These are phyloP conservation scores for Rachicladosporium sp. DNA, from an alignment of 2,329 filamentous ascomycete species.

Conservation along the genomic window DNA sequence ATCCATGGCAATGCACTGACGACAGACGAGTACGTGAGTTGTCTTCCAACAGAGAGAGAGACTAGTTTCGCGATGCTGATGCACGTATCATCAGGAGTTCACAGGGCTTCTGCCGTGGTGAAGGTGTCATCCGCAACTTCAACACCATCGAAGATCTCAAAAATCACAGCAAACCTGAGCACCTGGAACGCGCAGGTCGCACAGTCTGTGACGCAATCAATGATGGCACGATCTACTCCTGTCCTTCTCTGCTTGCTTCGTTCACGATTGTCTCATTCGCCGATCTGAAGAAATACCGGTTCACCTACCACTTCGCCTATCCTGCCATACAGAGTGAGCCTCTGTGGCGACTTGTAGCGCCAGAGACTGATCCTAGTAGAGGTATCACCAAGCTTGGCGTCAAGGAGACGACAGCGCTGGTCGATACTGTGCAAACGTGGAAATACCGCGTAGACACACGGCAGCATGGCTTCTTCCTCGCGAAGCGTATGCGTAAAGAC, in stretches of 20 bases:
- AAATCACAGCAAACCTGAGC: constrained; percentile 63
- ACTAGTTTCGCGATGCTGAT: not conserved
- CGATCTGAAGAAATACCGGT: constrained; percentile 93
- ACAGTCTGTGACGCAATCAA: constrained; percentile 98
- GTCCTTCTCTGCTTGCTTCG: constrained; percentile 78
- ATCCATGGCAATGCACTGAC: constrained; percentile 78
- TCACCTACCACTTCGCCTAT: constrained; percentile 97
- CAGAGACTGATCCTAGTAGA: constrained; percentile 19
- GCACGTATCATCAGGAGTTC: constrained; percentile 42
- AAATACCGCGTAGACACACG: constrained; percentile 66
- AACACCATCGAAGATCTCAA: constrained; percentile 94
- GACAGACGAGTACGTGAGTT: constrained; percentile 57
- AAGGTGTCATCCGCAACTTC: constrained; percentile 89
- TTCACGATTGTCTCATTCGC: constrained; percentile 87
- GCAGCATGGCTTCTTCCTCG: constrained; percentile 93
- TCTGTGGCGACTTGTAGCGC: constrained; percentile 53
- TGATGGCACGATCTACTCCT: constrained; percentile 90
- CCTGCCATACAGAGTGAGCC: constrained; percentile 85
- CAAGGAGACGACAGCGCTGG: constrained; percentile 64
- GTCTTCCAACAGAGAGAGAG: constrained; percentile 34
- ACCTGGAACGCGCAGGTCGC: constrained; percentile 66
- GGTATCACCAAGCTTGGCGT: constrained; percentile 44
- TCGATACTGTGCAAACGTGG: constrained; percentile 80
- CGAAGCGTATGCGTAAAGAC: constrained; percentile 51
- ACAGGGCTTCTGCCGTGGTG: constrained; percentile 63